These are phyloP conservation scores for Mycena latifolia DNA, from an alignment of 768 basidiomycete genomes.

Conservation along the genomic window DNA sequence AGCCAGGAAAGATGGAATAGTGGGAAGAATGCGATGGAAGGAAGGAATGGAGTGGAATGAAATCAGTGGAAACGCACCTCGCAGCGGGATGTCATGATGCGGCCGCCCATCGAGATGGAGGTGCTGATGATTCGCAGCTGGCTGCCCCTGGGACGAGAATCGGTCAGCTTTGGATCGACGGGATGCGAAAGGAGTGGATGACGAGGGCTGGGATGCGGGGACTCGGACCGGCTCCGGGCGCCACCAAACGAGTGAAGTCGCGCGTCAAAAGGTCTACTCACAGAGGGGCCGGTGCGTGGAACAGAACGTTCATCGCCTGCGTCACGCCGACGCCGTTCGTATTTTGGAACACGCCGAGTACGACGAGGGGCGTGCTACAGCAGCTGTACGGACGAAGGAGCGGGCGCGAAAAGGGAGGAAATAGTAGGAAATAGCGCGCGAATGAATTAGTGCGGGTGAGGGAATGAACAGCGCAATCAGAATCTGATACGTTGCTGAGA, in stretches of 20 bases:
- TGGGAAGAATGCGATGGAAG: too few relatives aligned
- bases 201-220: too few relatives aligned
- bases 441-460: too few relatives aligned
- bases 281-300: constrained; percentile 77
- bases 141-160: constrained; percentile 59
- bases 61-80: constrained; percentile 56
- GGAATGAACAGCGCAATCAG: too few relatives aligned
- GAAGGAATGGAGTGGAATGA: too few relatives aligned
- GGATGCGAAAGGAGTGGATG: too few relatives aligned
- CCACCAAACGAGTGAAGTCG: too few relatives aligned
- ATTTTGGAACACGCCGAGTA: constrained; percentile 69
- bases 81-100: constrained; percentile 79
- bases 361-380: constrained; percentile 76
- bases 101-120: constrained; percentile 74
- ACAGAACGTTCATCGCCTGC: constrained; percentile 76
- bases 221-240: too few relatives aligned
- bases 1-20: too few relatives aligned
- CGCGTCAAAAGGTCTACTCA: constrained; percentile 46
- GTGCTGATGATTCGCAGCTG: constrained; percentile 71
- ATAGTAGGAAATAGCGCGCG: too few relatives aligned
- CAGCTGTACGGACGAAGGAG: constrained; percentile 64
- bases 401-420: too few relatives aligned
- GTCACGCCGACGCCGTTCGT: constrained; percentile 82
- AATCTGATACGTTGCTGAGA: too few relatives aligned
- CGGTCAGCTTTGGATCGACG: neutral